phyloP scores from a whole-genome alignment of 108 stramenopile genomes.

The Aurantiochytrium sp. region DNA sequence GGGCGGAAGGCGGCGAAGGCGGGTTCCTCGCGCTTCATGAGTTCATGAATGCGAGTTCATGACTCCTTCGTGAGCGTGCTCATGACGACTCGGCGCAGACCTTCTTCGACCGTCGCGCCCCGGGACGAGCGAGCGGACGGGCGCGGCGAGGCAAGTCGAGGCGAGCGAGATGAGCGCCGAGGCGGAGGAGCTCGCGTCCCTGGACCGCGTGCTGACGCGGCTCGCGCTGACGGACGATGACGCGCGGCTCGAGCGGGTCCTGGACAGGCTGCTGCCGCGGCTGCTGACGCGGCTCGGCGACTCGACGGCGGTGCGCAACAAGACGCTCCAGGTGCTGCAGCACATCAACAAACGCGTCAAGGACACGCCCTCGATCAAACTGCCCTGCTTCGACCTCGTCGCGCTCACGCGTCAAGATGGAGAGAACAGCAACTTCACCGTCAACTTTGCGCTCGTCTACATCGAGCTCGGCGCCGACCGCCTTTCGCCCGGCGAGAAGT shows the following conservation, averaged over 20 bases:
- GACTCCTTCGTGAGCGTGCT: too few species aligned
- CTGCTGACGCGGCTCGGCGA: conserved; percentile 14
- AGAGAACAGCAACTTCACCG: not conserved
- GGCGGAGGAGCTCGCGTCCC: not conserved
- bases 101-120: too few species aligned
- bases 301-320: not conserved
- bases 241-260: not conserved
- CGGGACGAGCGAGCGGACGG: too few species aligned
- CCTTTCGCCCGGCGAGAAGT: not conserved
- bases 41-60: too few species aligned
- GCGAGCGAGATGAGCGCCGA: not conserved
- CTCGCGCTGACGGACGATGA: conserved; percentile 5
- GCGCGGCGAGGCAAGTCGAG: too few species aligned
- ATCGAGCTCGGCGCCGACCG: conserved; percentile 1
- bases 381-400: conserved; percentile 27
- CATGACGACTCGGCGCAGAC: too few species aligned
- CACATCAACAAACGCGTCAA: conserved; percentile 29
- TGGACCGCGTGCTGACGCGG: conserved; percentile 26
- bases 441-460: conserved; percentile 12
- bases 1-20: too few species aligned
- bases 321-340: conserved; percentile 18
- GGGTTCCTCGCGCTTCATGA: too few species aligned
- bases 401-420: not conserved
- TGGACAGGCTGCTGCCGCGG: not conserved
- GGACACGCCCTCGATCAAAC: not conserved